Evolutionary conservation across 352 stramenopile species (phyloP), one percentile per base, ranked within the genome.

Genomic region (Hyaloperonospora brassicae): DNA sequence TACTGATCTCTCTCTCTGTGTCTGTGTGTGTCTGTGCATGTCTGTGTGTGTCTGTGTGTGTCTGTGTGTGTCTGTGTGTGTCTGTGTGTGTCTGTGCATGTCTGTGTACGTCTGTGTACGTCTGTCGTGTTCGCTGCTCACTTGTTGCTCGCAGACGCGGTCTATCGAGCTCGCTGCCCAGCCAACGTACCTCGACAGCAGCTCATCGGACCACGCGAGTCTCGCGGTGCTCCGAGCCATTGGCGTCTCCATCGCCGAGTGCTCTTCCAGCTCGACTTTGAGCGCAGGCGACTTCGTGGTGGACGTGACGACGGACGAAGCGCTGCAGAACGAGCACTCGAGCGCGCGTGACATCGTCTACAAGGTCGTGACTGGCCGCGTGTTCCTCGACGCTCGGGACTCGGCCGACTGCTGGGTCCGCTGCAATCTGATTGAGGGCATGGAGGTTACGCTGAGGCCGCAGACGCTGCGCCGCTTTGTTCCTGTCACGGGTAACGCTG

Each of bases 391-490:
- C 64, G 70, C 86, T 36, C 80, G 80, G 17, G 80, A 90, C 60
- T 76, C 72, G 31, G 79, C 71, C 13, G 72, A 90, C 49, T 77
- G 68, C 46, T 90, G 79, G 79, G 68, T 90, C 50, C 79, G 79
- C 39, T 67, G 68, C 44, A 46, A 61, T 17, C 55, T 90, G n/a
- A 44, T 56, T 5, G 57, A 68, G 5, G 76, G 68, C 45, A 64
- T 79, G 46, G 55, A 56, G 3, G 38, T 77, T 11, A 59, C 56
- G 21, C 25, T 90, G 17, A 41, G 45, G 1, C 23, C 35, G 25
- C 14, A 41, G 2, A 61, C 65, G 8, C 68, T 73, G 25, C 77
- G 76, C 11, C 77, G 73, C 47, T 88, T 90, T 27, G 62, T 77
- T 3, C 51, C 44, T 5, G 56, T 66, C 30, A 17, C 48, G 1